Conservation (phyloP, 257 asterid species). For the Solanum corneliomulleri region DNA sequence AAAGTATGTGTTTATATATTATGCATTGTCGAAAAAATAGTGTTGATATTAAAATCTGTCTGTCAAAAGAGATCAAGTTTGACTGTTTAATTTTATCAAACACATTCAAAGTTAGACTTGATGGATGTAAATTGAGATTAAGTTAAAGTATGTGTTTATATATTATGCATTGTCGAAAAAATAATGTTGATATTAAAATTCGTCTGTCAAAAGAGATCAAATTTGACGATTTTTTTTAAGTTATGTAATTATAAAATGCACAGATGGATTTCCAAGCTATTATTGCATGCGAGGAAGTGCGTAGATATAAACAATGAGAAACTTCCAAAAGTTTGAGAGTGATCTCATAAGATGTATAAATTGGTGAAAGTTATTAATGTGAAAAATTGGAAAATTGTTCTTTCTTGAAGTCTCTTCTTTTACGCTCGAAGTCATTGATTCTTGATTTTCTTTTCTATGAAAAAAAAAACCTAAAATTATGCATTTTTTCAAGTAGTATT, state of each 20-base stretch:
- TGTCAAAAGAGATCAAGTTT: no score
- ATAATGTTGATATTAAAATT: neutral
- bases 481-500: neutral
- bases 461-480: neutral
- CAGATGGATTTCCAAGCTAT: neutral
- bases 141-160: neutral
- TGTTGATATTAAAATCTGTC: neutral
- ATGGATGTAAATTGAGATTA: neutral
- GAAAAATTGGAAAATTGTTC: neutral
- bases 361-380: neutral
- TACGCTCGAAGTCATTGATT: neutral
- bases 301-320: conserved; percentile 24
- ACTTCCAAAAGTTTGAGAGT: conserved; percentile 11
- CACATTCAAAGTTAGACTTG: no score
- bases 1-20: neutral
- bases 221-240: neutral
- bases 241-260: neutral
- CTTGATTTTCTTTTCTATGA: neutral
- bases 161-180: neutral
- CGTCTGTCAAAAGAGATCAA: neutral
- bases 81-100: no score
- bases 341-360: neutral
- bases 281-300: neutral
- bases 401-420: neutral
- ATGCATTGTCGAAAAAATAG: neutral